Conservation (phyloP, 2,329 filamentous ascomycete species). For the Penicillium sp. region DNA sequence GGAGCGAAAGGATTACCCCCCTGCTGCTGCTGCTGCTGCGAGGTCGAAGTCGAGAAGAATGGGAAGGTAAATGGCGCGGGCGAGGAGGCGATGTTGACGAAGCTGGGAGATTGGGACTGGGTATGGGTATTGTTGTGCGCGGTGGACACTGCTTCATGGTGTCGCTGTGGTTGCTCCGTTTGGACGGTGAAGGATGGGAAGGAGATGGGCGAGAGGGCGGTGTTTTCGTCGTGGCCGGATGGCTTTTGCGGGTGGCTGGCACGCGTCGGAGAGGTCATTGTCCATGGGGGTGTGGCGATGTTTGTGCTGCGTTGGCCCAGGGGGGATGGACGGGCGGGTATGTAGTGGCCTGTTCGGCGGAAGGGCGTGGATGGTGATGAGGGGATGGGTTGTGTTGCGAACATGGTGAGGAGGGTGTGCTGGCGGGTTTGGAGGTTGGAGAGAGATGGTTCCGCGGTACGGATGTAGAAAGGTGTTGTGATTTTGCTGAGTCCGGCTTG, state of each 20-base stretch:
- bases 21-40: neutral
- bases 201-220: slow-evolving; percentile 12
- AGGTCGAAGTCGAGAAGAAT: neutral
- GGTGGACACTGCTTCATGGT: neutral
- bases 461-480: slow-evolving; percentile 22
- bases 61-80: slow-evolving; percentile 1
- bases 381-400: slow-evolving; percentile 27
- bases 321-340: slow-evolving; percentile 27
- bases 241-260: slow-evolving; percentile 5
- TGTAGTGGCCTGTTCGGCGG: slow-evolving; percentile 25
- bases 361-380: slow-evolving; percentile 23
- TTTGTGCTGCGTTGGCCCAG: slow-evolving; percentile 24
- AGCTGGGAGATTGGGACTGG: neutral
- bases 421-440: slow-evolving; percentile 2
- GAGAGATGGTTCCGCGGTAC: slow-evolving; percentile 17
- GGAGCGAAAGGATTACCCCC: slow-evolving; percentile 10
- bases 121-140: neutral
- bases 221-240: slow-evolving; percentile 8
- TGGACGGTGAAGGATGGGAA: slow-evolving; percentile 14
- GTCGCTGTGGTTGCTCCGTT: slow-evolving; percentile 1
- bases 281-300: slow-evolving; percentile 23
- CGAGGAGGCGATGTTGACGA: slow-evolving; percentile 4
- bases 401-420: slow-evolving; percentile 26
- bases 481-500: slow-evolving; percentile 14
- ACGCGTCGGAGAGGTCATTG: slow-evolving; percentile 20